These are phyloP conservation scores for Cystobasidium tubakii DNA, from an alignment of 768 basidiomycete genomes.

Conservation along the genomic window DNA sequence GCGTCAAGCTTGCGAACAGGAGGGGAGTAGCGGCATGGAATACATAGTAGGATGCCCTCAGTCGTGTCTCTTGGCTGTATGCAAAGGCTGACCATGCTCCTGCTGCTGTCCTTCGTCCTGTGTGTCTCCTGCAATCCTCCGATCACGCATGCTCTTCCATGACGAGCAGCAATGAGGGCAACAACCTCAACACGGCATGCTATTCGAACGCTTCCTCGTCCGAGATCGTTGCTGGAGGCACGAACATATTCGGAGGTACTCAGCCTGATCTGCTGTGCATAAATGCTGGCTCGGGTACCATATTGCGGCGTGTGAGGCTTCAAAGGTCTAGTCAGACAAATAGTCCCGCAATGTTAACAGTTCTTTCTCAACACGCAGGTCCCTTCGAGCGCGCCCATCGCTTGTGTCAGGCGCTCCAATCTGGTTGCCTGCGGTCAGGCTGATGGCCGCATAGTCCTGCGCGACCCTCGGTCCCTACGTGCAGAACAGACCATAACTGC, in stretches of 20 bases:
- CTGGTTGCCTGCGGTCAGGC: slow-evolving; percentile 43
- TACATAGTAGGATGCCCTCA: slow-evolving; percentile 45
- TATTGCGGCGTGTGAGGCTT: slow-evolving; percentile 23
- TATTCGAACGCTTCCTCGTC: slow-evolving; percentile 33
- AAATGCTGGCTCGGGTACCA: slow-evolving; percentile 38
- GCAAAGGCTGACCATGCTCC: not conserved
- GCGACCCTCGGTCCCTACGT: slow-evolving; percentile 62
- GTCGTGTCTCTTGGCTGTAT: not conserved
- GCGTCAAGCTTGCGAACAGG: slow-evolving; percentile 50
- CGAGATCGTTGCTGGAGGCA: slow-evolving; percentile 27
- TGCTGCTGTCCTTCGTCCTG: not conserved
- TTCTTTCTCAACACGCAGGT: slow-evolving; percentile 24
- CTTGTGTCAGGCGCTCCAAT: slow-evolving; percentile 39
- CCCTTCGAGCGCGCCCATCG: slow-evolving; percentile 39
- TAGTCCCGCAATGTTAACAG: not conserved
- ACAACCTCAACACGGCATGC: slow-evolving; percentile 46
- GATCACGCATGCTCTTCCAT: slow-evolving; percentile 41
- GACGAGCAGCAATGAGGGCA: slow-evolving; percentile 48
- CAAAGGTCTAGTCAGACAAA: not conserved
- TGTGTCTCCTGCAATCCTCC: not conserved
- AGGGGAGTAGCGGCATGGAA: slow-evolving; percentile 50
- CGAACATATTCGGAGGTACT: slow-evolving; percentile 14
- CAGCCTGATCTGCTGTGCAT: slow-evolving; percentile 37
- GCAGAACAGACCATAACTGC: slow-evolving; percentile 63
- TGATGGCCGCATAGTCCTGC: slow-evolving; percentile 68